Evolutionary conservation across 225 moss, liverwort and hornwort species (phyloP).

Genomic region (Ulota crispa): DNA sequence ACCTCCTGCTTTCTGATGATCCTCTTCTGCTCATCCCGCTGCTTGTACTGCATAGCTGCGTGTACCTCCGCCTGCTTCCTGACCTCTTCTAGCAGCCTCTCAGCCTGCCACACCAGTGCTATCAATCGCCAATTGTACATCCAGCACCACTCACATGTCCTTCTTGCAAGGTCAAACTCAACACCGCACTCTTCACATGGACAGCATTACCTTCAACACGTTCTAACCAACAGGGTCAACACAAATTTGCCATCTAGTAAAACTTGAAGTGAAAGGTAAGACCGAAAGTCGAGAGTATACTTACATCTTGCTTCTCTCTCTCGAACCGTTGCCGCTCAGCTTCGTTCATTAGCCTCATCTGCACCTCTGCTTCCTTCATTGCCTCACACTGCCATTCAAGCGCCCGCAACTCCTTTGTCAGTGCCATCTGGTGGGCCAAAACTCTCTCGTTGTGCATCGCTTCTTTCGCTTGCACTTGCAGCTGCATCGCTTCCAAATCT

Average conservation of each 20-base stretch:
- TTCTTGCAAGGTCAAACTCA: not conserved
- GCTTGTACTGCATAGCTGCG: conserved; percentile 50
- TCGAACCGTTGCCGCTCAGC: conserved; percentile 49
- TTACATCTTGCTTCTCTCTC: conserved; percentile 57
- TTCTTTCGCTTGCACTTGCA: conserved; percentile 24
- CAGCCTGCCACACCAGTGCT: conserved; percentile 41
- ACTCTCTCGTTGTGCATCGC: conserved; percentile 45
- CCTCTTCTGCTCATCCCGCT: conserved; percentile 50
- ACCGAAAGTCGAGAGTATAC: not conserved
- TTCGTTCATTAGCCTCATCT: conserved; percentile 45
- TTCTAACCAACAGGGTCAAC: not conserved
- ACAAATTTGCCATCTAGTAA: not conserved
- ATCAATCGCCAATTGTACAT: not conserved
- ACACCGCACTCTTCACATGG: not conserved
- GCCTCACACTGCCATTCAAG: conserved; percentile 45
- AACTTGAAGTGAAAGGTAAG: not conserved
- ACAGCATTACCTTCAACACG: not conserved
- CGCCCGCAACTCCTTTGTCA: conserved; percentile 46
- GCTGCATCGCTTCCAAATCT: conserved; percentile 44
- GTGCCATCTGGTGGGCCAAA: conserved; percentile 38
- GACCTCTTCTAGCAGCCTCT: conserved; percentile 47
- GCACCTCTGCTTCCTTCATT: conserved; percentile 45
- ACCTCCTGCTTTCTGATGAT: conserved; percentile 75
- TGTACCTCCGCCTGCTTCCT: conserved; percentile 50
- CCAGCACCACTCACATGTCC: not conserved